phyloP scores from a whole-genome alignment of 2,329 filamentous ascomycete genomes.

The Phialocephala sp. region DNA sequence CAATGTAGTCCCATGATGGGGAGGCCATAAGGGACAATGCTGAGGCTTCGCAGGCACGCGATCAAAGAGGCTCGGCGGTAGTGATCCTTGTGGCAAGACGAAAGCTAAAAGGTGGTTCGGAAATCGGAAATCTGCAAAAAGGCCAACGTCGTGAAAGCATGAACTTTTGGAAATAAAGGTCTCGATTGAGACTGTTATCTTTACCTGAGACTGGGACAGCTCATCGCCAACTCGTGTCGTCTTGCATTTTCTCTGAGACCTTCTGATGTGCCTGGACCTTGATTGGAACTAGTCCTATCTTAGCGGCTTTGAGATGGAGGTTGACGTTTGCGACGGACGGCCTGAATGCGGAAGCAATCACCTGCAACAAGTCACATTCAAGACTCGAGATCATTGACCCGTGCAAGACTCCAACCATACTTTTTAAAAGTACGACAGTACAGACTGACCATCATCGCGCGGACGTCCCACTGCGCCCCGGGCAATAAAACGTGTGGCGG shows the following conservation, averaged over 20 bases:
- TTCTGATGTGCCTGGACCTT: not conserved
- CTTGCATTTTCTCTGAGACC: conserved; percentile 1
- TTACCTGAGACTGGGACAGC: not conserved
- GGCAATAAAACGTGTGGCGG: not conserved
- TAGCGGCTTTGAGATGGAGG: too few species aligned
- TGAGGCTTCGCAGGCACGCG: conserved; percentile 18
- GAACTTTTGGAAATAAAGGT: not conserved
- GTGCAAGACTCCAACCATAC: not conserved
- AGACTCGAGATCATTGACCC: not conserved
- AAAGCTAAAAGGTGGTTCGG: not conserved
- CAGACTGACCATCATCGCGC: not conserved
- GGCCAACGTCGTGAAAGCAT: not conserved
- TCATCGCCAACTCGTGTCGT: not conserved
- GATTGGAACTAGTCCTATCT: not conserved
- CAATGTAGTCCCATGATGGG: conserved; percentile 87
- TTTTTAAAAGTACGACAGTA: not conserved
- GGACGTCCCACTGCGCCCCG: not conserved
- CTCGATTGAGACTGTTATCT: not conserved
- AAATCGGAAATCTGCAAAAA: not conserved
- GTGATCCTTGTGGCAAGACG: conserved; percentile 1
- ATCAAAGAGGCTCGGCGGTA: conserved; percentile 4
- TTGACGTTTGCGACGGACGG: too few species aligned
- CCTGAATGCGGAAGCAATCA: not conserved
- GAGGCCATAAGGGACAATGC: conserved; percentile 53
- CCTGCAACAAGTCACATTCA: conserved; percentile 1